These are phyloP conservation scores for Diaporthe caulivora DNA, from an alignment of 2,329 filamentous ascomycete genomes.

Conservation along the genomic window DNA sequence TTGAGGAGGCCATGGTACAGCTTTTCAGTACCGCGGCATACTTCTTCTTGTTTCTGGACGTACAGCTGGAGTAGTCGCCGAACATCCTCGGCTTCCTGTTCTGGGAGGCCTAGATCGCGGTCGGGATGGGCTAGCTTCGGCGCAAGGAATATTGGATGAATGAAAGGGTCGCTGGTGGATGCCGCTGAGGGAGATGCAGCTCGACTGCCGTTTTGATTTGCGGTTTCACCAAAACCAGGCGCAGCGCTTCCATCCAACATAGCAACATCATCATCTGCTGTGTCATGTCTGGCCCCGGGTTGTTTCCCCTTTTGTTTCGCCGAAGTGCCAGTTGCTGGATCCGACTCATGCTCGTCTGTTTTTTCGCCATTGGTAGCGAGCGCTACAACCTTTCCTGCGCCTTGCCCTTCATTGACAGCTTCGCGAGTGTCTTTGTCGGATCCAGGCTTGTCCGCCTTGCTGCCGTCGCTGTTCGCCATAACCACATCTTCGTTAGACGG, in stretches of 20 bases:
- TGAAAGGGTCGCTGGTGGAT: constrained; percentile 60
- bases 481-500: constrained; percentile 41
- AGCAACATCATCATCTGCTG: constrained; percentile 28
- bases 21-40: constrained; percentile 76
- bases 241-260: constrained; percentile 32
- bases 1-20: constrained; percentile 79
- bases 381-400: neutral
- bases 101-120: constrained; percentile 78
- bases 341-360: neutral
- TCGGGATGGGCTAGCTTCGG: constrained; percentile 73
- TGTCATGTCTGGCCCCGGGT: constrained; percentile 5
- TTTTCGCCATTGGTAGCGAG: neutral
- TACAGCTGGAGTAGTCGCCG: constrained; percentile 80
- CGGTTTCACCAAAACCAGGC: constrained; percentile 3
- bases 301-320: constrained; percentile 36
- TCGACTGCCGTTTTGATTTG: constrained; percentile 31
- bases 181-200: constrained; percentile 36
- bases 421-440: constrained; percentile 18
- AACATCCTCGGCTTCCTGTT: constrained; percentile 82
- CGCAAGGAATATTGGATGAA: constrained; percentile 81
- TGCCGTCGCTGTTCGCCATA: constrained; percentile 41
- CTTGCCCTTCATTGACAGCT: neutral
- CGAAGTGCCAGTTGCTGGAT: constrained; percentile 30
- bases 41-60: constrained; percentile 88
- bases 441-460: constrained; percentile 11